Percentiles rank a stretch among this genome's conserved stretches.
Evolutionary conservation across 345 rosid genomes (phyloP).

Genomic region (Lumnitzera littorea): DNA sequence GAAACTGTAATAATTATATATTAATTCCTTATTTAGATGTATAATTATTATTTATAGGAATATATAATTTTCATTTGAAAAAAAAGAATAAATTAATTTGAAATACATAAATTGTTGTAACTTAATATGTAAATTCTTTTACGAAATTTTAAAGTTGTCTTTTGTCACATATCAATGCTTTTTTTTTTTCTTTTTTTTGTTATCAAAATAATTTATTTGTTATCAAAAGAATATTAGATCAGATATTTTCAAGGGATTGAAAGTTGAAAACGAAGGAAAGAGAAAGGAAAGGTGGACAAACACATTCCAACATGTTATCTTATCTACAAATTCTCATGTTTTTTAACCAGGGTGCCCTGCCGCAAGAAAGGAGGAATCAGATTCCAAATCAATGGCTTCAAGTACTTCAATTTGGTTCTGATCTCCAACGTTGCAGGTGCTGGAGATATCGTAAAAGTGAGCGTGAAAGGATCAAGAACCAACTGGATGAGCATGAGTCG

Average conservation of each 20-base stretch:
- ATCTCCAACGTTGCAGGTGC: conserved; percentile 66
- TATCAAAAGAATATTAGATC: too few species aligned
- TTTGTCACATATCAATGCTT: too few species aligned
- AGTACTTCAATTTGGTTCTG: conserved; percentile 64
- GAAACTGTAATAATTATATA: not conserved
- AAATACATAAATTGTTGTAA: too few species aligned
- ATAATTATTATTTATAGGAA: not conserved
- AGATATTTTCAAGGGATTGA: too few species aligned
- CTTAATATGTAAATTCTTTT: too few species aligned
- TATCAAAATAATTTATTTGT: too few species aligned
- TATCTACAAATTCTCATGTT: not conserved
- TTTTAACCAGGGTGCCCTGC: conserved; percentile 42
- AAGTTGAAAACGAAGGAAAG: too few species aligned
- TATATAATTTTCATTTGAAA: too few species aligned
- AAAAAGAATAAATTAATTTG: too few species aligned
- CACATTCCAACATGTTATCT: not conserved
- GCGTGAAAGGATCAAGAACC: conserved; percentile 46
- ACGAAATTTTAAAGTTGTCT: too few species aligned
- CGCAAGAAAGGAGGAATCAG: conserved; percentile 56
- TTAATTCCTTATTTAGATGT: not conserved
- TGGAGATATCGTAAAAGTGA: conserved; percentile 46
- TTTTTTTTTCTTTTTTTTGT: too few species aligned
- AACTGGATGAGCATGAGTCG: conserved; percentile 59
- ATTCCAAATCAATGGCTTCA: conserved; percentile 62
- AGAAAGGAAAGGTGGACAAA: too few species aligned